phyloP scores from a whole-genome alignment of 805 yeast genomes.

The Metschnikowia arizonensis region DNA sequence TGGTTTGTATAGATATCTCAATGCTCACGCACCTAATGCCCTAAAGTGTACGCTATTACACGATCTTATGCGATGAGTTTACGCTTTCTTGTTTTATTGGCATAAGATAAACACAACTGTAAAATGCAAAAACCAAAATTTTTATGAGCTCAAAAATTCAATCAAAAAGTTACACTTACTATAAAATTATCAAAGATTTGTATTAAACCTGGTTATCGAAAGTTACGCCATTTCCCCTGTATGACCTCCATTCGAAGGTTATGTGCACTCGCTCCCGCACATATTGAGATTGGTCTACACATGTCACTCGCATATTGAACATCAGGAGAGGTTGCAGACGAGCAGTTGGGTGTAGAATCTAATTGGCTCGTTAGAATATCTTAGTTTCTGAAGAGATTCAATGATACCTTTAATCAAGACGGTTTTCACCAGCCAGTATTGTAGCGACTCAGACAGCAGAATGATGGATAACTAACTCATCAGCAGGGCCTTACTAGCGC shows the following conservation, averaged over 20 bases:
- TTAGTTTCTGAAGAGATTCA: no score
- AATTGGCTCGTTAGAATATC: neutral
- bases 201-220: neutral
- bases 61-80: neutral
- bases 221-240: neutral
- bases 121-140: neutral
- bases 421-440: neutral
- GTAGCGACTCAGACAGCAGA: neutral
- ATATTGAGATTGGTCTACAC: neutral
- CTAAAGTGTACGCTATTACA: neutral
- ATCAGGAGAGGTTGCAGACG: neutral
- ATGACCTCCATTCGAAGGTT: neutral
- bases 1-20: neutral
- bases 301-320: conserved; percentile 1
- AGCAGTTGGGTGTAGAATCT: neutral
- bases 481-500: conserved; percentile 3
- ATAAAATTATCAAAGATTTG: neutral
- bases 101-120: neutral
- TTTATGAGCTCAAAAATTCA: neutral
- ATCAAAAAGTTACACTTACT: neutral
- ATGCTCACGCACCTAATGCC: neutral
- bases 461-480: neutral
- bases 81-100: neutral
- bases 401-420: neutral
- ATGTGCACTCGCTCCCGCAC: conserved; percentile 2